A percentile compares a stretch with the other conserved stretches of the same genome.
These are phyloP conservation scores for Desmodesmus armatus DNA, from an alignment of 139 green algal genomes.

Conservation along the genomic window DNA sequence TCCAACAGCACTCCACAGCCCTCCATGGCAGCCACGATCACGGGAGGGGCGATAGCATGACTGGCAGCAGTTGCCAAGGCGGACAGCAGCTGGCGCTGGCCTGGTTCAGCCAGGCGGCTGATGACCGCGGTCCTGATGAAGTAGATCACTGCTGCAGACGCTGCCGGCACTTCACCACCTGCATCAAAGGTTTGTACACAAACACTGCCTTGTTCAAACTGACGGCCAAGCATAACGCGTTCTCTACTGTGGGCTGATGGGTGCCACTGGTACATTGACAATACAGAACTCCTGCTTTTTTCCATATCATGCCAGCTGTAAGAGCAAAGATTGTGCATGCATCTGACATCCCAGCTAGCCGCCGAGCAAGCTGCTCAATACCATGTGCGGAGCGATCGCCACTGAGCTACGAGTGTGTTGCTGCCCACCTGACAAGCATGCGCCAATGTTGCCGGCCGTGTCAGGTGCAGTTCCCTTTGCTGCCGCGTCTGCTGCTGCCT, in stretches of 20 bases:
- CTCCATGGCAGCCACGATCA: slow-evolving; percentile 62
- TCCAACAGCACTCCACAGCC: slow-evolving; percentile 77
- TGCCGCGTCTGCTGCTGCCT: slow-evolving; percentile 8
- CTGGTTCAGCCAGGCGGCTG: slow-evolving; percentile 76
- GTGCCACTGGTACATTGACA: too few species aligned
- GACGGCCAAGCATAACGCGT: too few species aligned
- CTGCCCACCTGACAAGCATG: slow-evolving; percentile 34
- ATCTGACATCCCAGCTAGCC: slow-evolving; percentile 10
- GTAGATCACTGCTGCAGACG: slow-evolving; percentile 78
- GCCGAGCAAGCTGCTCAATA: not conserved
- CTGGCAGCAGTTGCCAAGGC: slow-evolving; percentile 55
- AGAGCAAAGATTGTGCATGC: too few species aligned
- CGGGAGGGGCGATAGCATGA: slow-evolving; percentile 21
- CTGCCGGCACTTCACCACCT: slow-evolving; percentile 46
- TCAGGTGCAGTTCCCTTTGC: not conserved
- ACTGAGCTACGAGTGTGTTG: too few species aligned
- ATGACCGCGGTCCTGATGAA: slow-evolving; percentile 82
- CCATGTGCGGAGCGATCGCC: too few species aligned
- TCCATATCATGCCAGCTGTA: too few species aligned
- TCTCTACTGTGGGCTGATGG: too few species aligned
- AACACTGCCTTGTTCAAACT: too few species aligned
- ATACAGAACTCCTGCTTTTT: too few species aligned
- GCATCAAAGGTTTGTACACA: not conserved
- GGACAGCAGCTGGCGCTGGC: slow-evolving; percentile 74
- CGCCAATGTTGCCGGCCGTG: slow-evolving; percentile 9